Percentiles rank a stretch among this genome's conserved stretches.
These are phyloP conservation scores for Ogataea neopini DNA, from an alignment of 805 yeast species.

Conservation along the genomic window DNA sequence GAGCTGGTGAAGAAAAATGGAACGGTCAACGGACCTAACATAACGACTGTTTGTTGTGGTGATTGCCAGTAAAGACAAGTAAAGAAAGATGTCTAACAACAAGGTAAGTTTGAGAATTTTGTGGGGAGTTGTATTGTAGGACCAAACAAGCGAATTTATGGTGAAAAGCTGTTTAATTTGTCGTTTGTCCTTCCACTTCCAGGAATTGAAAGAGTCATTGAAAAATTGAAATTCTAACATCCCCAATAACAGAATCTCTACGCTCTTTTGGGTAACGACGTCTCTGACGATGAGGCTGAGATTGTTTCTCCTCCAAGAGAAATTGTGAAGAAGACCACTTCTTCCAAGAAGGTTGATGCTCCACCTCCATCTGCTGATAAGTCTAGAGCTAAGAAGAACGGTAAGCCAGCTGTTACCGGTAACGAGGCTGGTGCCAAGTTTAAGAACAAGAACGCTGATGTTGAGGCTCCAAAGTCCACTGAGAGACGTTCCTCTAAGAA, in stretches of 20 bases:
- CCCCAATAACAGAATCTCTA: conserved; percentile 59
- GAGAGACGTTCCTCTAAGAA: conserved; percentile 46
- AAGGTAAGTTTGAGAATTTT: conserved; percentile 23
- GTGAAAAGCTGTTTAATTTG: too few relatives aligned
- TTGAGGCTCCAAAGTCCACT: conserved; percentile 57
- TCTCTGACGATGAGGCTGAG: conserved; percentile 71
- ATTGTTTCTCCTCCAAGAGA: conserved; percentile 61
- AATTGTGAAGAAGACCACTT: conserved; percentile 76
- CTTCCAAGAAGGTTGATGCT: conserved; percentile 83
- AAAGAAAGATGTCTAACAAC: conserved; percentile 29
- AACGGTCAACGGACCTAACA: neutral
- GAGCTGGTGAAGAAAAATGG: conserved; percentile 2
- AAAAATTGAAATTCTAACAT: neutral
- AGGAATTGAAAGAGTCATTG: neutral
- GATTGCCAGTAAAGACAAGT: conserved; percentile 3
- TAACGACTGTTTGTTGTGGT: conserved; percentile 2
- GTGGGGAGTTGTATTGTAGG: neutral
- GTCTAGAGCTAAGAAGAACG: conserved; percentile 71
- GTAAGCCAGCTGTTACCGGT: conserved; percentile 72
- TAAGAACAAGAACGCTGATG: conserved; percentile 68
- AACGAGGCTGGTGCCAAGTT: conserved; percentile 85
- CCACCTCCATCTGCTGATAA: conserved; percentile 83
- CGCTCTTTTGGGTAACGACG: conserved; percentile 86
- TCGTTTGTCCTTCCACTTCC: neutral
- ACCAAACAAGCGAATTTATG: too few relatives aligned